Evolutionary conservation across 805 yeast genomes (phyloP).

Genomic region (Cyberlindnera bimundalis): DNA sequence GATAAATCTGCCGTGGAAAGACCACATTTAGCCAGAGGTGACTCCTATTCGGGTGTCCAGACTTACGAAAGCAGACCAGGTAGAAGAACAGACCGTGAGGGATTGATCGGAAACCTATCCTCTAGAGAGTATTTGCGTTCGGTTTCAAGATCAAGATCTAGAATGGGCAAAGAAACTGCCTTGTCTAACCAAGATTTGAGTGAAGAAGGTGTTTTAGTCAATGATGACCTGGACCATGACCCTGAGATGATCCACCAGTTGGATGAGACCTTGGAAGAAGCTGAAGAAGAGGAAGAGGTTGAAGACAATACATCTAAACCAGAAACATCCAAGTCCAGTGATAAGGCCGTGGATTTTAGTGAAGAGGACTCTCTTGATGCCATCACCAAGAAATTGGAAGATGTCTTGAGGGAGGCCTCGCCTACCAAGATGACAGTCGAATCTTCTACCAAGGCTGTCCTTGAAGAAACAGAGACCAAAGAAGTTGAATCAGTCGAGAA

Average conservation of each 20-base stretch:
- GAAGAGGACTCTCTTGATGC: slow-evolving; percentile 7
- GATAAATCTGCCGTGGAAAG: slow-evolving; percentile 3
- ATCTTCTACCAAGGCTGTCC: slow-evolving; percentile 5
- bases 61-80: slow-evolving; percentile 31
- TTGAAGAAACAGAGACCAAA: not conserved
- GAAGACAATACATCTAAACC: not conserved
- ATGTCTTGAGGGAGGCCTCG: slow-evolving; percentile 4
- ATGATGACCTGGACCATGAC: slow-evolving; percentile 39
- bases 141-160: slow-evolving; percentile 61
- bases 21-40: slow-evolving; percentile 77
- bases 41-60: slow-evolving; percentile 62
- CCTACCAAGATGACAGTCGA: not conserved
- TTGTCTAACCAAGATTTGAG: slow-evolving; percentile 42
- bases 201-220: slow-evolving; percentile 52
- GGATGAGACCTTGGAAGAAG: slow-evolving; percentile 19
- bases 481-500: not conserved
- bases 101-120: slow-evolving; percentile 26
- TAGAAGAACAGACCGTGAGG: slow-evolving; percentile 24
- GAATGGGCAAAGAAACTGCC: slow-evolving; percentile 36
- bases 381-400: slow-evolving; percentile 6
- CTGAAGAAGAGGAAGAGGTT: slow-evolving; percentile 9
- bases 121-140: slow-evolving; percentile 53
- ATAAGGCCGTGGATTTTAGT: slow-evolving; percentile 1
- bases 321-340: not conserved
- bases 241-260: slow-evolving; percentile 17